phyloP scores from a whole-genome alignment of 2,329 filamentous ascomycete genomes.

The Fusarium veterinarium region DNA sequence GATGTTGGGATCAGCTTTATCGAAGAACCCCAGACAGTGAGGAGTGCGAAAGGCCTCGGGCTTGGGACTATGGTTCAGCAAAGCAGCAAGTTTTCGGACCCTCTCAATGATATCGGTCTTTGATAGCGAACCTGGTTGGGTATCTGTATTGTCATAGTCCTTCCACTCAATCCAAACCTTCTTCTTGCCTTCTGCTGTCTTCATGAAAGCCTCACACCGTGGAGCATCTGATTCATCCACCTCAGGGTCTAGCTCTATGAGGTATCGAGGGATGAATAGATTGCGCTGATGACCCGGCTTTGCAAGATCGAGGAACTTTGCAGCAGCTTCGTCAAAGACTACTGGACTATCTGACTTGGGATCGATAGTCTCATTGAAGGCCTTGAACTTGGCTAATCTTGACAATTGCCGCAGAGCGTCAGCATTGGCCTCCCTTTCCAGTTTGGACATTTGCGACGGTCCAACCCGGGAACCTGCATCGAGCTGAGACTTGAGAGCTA shows the following conservation, averaged over 20 bases:
- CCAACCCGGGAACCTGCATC: constrained; percentile 44
- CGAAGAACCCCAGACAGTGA: constrained; percentile 63
- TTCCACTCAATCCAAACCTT: constrained; percentile 65
- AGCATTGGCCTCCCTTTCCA: constrained; percentile 53
- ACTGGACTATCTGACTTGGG: constrained; percentile 45
- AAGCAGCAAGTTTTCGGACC: constrained; percentile 59
- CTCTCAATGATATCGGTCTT: constrained; percentile 57
- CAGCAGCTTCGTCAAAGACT: constrained; percentile 51
- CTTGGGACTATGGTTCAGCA: constrained; percentile 60
- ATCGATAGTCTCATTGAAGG: constrained; percentile 61
- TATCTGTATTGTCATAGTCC: constrained; percentile 56
- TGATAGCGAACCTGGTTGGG: constrained; percentile 52
- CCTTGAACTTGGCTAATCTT: constrained; percentile 62
- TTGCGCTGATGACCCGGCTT: constrained; percentile 48
- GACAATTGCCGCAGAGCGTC: constrained; percentile 55
- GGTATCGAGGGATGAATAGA: constrained; percentile 50
- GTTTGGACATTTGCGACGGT: constrained; percentile 48
- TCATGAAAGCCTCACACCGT: constrained; percentile 56
- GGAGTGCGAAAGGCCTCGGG: constrained; percentile 62
- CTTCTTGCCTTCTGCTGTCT: constrained; percentile 49
- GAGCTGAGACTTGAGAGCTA: constrained; percentile 58
- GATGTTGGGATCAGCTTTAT: constrained; percentile 53
- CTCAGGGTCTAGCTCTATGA: constrained; percentile 49
- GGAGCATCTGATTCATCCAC: constrained; percentile 50
- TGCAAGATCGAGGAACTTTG: constrained; percentile 54